Percentiles rank a stretch among this genome's conserved stretches.
Evolutionary conservation across 2,329 filamentous ascomycete species (phyloP).

Genomic region (Davidsoniella eucalypti): DNA sequence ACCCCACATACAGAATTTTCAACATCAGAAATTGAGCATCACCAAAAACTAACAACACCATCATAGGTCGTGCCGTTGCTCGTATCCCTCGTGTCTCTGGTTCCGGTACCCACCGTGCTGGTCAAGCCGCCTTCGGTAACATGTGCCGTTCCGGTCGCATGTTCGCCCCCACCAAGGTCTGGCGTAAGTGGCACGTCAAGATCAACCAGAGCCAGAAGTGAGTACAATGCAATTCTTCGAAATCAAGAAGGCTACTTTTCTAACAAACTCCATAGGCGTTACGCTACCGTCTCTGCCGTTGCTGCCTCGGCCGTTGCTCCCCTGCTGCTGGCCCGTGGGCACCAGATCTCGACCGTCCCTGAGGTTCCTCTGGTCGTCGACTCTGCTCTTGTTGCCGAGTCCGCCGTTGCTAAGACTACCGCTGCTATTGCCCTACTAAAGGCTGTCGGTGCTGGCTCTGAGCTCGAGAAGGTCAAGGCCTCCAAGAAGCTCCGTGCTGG

Average conservation of each 20-base stretch:
- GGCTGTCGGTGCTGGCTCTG: conserved; percentile 74
- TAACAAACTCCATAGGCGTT: conserved; percentile 47
- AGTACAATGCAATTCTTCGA: conserved; percentile 20
- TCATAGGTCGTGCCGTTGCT: conserved; percentile 88
- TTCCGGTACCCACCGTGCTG: conserved; percentile 99
- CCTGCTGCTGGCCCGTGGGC: conserved; percentile 90
- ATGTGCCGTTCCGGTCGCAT: conserved; percentile 99
- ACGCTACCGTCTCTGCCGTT: conserved; percentile 92
- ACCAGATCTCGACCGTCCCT: conserved; percentile 80
- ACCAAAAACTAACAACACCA: conserved; percentile 6
- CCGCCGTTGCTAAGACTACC: conserved; percentile 72
- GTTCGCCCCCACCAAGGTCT: conserved; percentile 99
- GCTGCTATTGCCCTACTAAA: conserved; percentile 75
- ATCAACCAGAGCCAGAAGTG: conserved; percentile 97
- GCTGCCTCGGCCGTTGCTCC: conserved; percentile 90
- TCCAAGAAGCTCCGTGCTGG: conserved; percentile 95
- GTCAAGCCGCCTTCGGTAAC: conserved; percentile 99
- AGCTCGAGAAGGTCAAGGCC: conserved; percentile 88
- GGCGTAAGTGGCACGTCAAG: conserved; percentile 99
- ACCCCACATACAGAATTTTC: conserved; percentile 3
- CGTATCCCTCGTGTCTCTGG: conserved; percentile 99
- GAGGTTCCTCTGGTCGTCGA: conserved; percentile 96
- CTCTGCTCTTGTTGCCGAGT: conserved; percentile 71
- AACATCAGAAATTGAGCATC: not conserved
- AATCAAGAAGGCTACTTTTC: not conserved